Evolutionary conservation across 1,139 yeast genomes (phyloP), one percentile per base, ranked within the genome.

Genomic region (Saccharomyces hybrid): DNA sequence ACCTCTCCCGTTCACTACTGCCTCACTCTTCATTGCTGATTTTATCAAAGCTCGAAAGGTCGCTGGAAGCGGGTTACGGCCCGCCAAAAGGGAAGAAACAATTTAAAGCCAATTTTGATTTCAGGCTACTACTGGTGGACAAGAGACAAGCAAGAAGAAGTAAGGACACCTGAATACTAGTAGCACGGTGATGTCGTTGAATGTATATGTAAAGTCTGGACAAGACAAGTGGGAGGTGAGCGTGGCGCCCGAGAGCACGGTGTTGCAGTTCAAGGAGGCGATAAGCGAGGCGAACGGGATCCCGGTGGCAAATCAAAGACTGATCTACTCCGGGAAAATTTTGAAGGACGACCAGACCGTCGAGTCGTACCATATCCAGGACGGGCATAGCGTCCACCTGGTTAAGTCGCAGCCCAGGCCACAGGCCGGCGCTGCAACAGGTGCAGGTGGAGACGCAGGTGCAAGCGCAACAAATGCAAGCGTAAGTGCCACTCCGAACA

Each of bases 291-390:
- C 76, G 58, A 74, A 89, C 11, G 83, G 81, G 28, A 78, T 90
- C 51, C 85, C 95, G 4, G 83, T 82, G 1, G 86, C 79, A 24
- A 80, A 86, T 60, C 98, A 91, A 72, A 78, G 98, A 56, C 78
- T 93, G 68, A 91, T 93, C 65, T 93, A 87, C 73, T 88, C 96
- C 2, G 99, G 99, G 44, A 86, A 93, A 64, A 96, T 93, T 48
- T 79, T 93, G 67, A 91, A 91, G 69, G 96, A 93, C 66, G 76
- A 75, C 34, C 95, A 90, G 63, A 80, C 88, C 9, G 73, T 93
- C 9, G 83, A 78, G 29, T 76, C 82, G 5, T 91, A 91, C 75
- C 89, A 89, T 70, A 81, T 93, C 64, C 88, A 88, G 70, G 75
- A 80, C 52, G 97, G 95, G 26, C 96, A 88, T 70, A 85, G 96